Base-by-base conservation (phyloP, 345 rosid genomes). In the Pseudoturritis turrita region DNA sequence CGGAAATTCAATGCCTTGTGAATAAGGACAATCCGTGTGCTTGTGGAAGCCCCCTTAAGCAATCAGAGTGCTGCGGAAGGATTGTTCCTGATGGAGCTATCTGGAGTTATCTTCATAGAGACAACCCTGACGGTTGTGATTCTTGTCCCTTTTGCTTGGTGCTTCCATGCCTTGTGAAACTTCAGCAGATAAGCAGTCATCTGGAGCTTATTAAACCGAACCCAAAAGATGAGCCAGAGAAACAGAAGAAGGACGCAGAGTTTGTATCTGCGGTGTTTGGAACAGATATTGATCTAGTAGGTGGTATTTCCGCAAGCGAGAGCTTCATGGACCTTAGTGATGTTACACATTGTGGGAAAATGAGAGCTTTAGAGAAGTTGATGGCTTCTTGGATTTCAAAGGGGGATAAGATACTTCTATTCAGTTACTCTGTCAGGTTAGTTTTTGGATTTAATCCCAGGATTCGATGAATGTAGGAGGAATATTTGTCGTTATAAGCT, bases 81-180 rank as follows among this genome's bases (percentile, higher is more conserved):
- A 89, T 80, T 62, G 84, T 89, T 45, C 96, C 93, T 22, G 87
- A 91, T 71, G 99, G 99, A 75, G 75, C 82, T 59, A 81, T 95
- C 51, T 95, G 99, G 99, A 87, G 87, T 56, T 86, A 84, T 66
- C 89, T 95, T 78, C 99, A 95, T 77, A 81, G 82, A 79, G 90
- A 89, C 58, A 84, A 66, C 64, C 96, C 85, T 2, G 89, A 91
- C 21, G 99, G 97, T 28, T 95, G 97, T 81, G 97, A 91, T 64
- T 89, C 96, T n/a, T 88, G 99, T 82, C 99, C 99, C 31, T 89
- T 86, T 72, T 95, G 97, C 74, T 77, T 95, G 47, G 97, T 95
- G 49, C 99, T 95, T 78, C 96, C 99, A 43, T 95, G 95, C 80
- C 91, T 95, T 72, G 82, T 89, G 40, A 74, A 75, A 11, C 78